These are phyloP conservation scores for Diversispora epigaea DNA, from an alignment of 192 early-diverging fungal genomes.

Conservation along the genomic window DNA sequence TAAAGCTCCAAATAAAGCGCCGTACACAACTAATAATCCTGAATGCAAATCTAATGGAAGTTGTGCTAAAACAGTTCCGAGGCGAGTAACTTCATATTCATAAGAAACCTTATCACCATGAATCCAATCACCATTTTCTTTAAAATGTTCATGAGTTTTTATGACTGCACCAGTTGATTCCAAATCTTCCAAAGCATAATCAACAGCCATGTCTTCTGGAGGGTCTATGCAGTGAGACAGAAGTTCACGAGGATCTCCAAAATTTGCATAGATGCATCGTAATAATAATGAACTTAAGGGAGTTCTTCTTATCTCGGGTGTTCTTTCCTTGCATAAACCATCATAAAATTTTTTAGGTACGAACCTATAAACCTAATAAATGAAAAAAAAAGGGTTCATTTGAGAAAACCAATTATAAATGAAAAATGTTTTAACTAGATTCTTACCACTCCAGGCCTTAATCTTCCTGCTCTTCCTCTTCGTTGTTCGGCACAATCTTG, in stretches of 20 bases:
- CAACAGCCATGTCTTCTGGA: conserved; percentile 29
- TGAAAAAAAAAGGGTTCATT: not conserved
- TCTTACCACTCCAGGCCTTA: conserved; percentile 31
- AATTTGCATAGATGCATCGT: conserved; percentile 33
- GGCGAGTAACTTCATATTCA: conserved; percentile 33
- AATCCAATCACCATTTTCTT: conserved; percentile 6
- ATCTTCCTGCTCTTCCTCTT: conserved; percentile 36
- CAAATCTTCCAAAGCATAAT: conserved; percentile 35
- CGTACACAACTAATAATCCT: conserved; percentile 35
- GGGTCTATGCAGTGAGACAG: conserved; percentile 33
- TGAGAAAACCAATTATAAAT: no score
- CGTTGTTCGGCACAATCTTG: conserved; percentile 38
- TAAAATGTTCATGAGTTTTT: not conserved
- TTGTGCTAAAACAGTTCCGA: conserved; percentile 34
- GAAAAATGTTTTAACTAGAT: not conserved
- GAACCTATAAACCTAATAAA: conserved; percentile 34
- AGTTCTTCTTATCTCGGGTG: conserved; percentile 34
- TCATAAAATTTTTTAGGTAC: conserved; percentile 33
- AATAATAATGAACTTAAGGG: conserved; percentile 33
- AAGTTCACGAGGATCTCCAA: conserved; percentile 32
- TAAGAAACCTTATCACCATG: not conserved
- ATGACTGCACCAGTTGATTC: conserved; percentile 32
- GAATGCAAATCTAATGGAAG: conserved; percentile 34
- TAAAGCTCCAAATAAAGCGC: conserved; percentile 30
- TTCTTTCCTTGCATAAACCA: conserved; percentile 26